Evolutionary conservation across 352 stramenopile genomes (phyloP), one percentile per base, ranked within the genome.

Genomic region (Phytopythium oedochilum): DNA sequence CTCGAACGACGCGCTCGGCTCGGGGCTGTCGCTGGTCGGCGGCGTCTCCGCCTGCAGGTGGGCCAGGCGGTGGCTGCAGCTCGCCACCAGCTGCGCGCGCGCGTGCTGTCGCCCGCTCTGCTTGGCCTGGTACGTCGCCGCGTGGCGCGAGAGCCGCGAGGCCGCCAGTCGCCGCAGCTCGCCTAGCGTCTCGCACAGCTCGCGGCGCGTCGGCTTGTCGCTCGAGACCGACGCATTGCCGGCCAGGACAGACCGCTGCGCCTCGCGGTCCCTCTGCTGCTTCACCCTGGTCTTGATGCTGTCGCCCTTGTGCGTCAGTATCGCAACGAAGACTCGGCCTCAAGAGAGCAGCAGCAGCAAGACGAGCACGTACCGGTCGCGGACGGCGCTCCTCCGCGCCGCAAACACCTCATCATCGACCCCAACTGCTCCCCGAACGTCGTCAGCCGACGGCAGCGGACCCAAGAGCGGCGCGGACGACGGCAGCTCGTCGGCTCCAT

Each of bases 171-270:
- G 17, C 2, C 72, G 75, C 26, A 82, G 57, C n/a, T 52, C 28
- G 25, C 75, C 47, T 11, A 89, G 56, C 29, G 68, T 40, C 1
- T 76, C 63, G 45, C 79, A 86, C 35, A 89, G 57, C 38, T 84
- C 67, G 0, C 70, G 64, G 6, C 78, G 62, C 4, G 53, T 60
- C 1, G 35, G 55, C 8, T 57, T 52, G 7, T 31, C 55, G 35
- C 59, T 73, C 20, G 48, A 36, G 3, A 31, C 22, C 44, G 50
- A 34, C 23, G 60, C 47, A 12, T 28, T 23, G 15, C 18, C 35
- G 12, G 56, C 20, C 0, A 34, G 35, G 2, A 28, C 7, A 14
- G 17, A 31, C 17, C 42, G 45, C 0, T 34, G 58, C 10, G 32
- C 20, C 36, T 68, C 61, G 28, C 48, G 23, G 28, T 44, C 32